Percentiles rank a stretch among this genome's conserved stretches.
Evolutionary conservation across 2,329 filamentous ascomycete species (phyloP).

Genomic region (Phyllosticta citrichinensis): DNA sequence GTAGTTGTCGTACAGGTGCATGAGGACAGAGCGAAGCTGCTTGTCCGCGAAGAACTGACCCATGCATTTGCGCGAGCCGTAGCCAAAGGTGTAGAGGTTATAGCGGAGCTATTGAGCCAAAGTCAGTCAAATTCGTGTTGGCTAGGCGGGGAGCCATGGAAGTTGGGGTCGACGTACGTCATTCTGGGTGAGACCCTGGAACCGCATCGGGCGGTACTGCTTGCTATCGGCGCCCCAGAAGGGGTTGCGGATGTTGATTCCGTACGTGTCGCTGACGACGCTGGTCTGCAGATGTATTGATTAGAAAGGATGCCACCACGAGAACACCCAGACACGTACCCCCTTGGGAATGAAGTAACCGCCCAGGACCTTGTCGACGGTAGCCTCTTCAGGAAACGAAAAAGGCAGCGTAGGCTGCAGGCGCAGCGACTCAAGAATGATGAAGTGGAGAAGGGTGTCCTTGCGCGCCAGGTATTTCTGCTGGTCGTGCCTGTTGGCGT

Average conservation of each 20-base stretch:
- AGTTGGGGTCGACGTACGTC: background rate
- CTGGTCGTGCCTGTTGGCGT: background rate
- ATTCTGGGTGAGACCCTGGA: constrained; percentile 1
- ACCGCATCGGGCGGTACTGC: constrained; percentile 5
- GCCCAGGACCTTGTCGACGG: constrained; percentile 1
- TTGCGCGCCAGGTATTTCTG: background rate
- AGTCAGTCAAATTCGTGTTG: background rate
- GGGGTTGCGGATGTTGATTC: constrained; percentile 10
- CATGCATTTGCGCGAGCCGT: constrained; percentile 9
- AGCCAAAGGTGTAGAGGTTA: constrained; percentile 6
- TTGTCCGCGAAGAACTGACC: constrained; percentile 8
- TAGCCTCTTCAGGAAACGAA: constrained; percentile 5
- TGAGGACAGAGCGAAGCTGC: constrained; percentile 2
- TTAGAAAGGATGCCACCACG: background rate
- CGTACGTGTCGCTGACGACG: constrained; percentile 6
- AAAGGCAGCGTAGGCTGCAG: constrained; percentile 7
- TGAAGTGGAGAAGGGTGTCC: constrained; percentile 8
- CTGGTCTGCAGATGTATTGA: constrained; percentile 2
- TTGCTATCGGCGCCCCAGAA: constrained; percentile 9
- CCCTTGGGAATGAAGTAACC: constrained; percentile 5
- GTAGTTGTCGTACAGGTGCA: constrained; percentile 8
- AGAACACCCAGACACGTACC: background rate
- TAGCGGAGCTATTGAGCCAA: constrained; percentile 6
- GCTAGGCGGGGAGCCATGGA: background rate
- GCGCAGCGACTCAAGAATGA: constrained; percentile 9